Evolutionary conservation across 164 flowering plant genomes (phyloP).

Genomic region (Piper longum): DNA sequence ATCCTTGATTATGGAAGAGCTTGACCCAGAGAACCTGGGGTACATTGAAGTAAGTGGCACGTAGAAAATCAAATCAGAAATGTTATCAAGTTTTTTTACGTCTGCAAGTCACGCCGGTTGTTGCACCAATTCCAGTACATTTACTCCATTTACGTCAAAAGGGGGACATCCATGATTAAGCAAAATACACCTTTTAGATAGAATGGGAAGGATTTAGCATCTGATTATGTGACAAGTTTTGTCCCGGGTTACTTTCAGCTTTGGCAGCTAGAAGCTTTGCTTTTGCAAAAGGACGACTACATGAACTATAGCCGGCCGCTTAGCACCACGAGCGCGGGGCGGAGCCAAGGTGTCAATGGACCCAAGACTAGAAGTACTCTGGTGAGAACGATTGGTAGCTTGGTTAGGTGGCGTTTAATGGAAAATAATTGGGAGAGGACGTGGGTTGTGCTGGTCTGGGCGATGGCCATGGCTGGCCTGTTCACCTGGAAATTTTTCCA

Average conservation of each 20-base stretch:
- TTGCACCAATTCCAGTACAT: neutral
- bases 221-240: no score
- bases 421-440: slow-evolving; percentile 74
- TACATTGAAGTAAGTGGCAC: slow-evolving; percentile 67
- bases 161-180: no score
- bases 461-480: slow-evolving; percentile 37
- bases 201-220: no score
- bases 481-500: slow-evolving; percentile 75
- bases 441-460: slow-evolving; percentile 70
- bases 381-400: slow-evolving; percentile 15
- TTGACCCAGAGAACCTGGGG: slow-evolving; percentile 81
- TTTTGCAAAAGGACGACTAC: slow-evolving; percentile 67
- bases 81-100: neutral
- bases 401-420: slow-evolving; percentile 21
- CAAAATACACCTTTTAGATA: no score
- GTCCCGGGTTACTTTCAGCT: slow-evolving; percentile 29
- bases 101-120: neutral
- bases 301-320: slow-evolving; percentile 78
- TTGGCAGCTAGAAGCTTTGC: slow-evolving; percentile 86
- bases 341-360: slow-evolving; percentile 33
- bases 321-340: slow-evolving; percentile 46
- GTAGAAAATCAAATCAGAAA: no score
- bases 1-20: slow-evolving; percentile 86
- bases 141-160: no score
- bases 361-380: slow-evolving; percentile 19